Evolutionary conservation across 2,329 filamentous ascomycete genomes (phyloP).

Genomic region (Trichoderma gracile): DNA sequence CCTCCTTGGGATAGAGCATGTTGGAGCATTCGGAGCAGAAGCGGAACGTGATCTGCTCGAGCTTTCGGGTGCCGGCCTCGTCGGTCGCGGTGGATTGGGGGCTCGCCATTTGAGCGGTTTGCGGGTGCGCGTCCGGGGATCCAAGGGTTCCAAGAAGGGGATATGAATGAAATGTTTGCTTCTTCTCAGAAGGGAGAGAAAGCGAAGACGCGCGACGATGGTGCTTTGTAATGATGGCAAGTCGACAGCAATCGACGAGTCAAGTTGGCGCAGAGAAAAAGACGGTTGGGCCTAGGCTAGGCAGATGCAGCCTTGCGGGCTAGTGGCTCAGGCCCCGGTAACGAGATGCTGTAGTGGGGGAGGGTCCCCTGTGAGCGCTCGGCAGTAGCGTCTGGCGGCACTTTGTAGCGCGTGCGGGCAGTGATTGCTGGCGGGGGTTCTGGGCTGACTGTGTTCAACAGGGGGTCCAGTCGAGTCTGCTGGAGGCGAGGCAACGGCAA

Average conservation of each 20-base stretch:
- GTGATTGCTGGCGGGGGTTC: not conserved
- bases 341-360: not conserved
- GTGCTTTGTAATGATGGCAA: no score
- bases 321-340: no score
- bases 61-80: slow-evolving; percentile 51
- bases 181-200: not conserved
- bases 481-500: no score
- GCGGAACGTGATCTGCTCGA: slow-evolving; percentile 88
- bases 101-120: slow-evolving; percentile 52
- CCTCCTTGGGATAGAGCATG: slow-evolving; percentile 96
- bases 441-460: no score
- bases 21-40: slow-evolving; percentile 99
- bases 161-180: not conserved
- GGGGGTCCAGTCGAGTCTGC: no score
- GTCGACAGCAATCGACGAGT: no score
- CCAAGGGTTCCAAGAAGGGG: not conserved
- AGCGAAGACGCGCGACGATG: not conserved
- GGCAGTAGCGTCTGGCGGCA: no score
- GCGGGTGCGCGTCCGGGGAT: not conserved
- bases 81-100: slow-evolving; percentile 53
- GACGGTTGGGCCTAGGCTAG: no score
- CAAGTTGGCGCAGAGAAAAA: no score
- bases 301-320: no score
- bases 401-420: not conserved
- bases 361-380: no score